Evolutionary conservation across 1,284 basidiomycete species (phyloP), one percentile per base, ranked within the genome.

Genomic region (Austroboletus niveus): DNA sequence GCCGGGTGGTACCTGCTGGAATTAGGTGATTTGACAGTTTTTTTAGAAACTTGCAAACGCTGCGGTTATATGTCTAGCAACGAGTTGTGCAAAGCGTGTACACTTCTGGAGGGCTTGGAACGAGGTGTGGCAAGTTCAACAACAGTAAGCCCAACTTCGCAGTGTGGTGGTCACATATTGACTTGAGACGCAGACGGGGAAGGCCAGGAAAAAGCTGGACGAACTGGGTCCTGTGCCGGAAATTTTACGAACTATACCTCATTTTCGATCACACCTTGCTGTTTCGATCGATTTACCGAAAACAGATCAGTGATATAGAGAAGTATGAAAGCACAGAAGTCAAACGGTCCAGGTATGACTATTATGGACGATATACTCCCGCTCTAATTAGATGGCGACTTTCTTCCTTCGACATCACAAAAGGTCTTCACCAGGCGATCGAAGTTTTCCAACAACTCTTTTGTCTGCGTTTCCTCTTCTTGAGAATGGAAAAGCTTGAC

Each of bases 21-120:
- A 38, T 40, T 34, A 17, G 35, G 14, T 8, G 14, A 14, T 11
- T 47, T 52, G 27, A 51, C 30, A 14, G 6, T 47, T 42, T 43
- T 6, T 53, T 22, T 65, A 96, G 94, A 92, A 73, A 93, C 82
- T 12, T 97, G 94, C 65, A 76, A 84, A 63, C 77, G 92, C 42
- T 98, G 94, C 60, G 93, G 93, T 1, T 94, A 94, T 65, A 94
- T 97, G 75, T 89, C 94, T 1, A 94, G 90, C 52, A 96, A 97
- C 61, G 85, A 88, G 22, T 71, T 98, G 15, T 97, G 94, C 69
- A 96, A 97, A 72, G 94, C 94, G 0, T 98, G 94, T 59, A 90
- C 87, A 0, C 72, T 97, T 17, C 75, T 98, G 0, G 92, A 97
- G 68, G 90, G 93, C 9, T 75, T 98, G n/a, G 94, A 97, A 68